phyloP scores from a whole-genome alignment of 116 monocot species.

The Iris pallida region DNA sequence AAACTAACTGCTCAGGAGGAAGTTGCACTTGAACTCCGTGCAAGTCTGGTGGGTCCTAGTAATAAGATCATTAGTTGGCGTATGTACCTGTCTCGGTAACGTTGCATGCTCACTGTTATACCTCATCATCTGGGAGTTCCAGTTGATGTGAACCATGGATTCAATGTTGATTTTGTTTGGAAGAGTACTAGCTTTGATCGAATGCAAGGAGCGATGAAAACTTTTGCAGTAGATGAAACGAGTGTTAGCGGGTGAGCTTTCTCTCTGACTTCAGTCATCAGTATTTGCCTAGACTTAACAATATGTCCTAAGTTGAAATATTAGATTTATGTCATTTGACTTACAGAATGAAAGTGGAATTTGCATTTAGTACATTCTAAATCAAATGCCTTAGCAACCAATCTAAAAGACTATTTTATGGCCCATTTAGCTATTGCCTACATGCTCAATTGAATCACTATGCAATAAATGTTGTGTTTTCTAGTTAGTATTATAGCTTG shows the following conservation, averaged over 20 bases:
- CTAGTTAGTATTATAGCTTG: no score
- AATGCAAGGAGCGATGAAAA: constrained; percentile 99
- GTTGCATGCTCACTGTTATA: constrained; percentile 7
- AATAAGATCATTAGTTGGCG: neutral
- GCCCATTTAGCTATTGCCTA: neutral
- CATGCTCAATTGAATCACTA: no score
- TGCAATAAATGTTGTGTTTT: no score
- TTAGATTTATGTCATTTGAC: no score
- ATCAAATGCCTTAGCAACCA: no score
- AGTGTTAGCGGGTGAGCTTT: constrained; percentile 95
- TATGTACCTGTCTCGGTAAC: constrained; percentile 1
- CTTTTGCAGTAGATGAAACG: constrained; percentile 99
- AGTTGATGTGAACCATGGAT: constrained; percentile 88
- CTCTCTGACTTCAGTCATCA: neutral
- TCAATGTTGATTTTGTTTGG: no score
- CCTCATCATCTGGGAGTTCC: constrained; percentile 71
- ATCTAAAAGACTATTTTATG: no score
- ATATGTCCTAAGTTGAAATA: no score
- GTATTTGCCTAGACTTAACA: no score
- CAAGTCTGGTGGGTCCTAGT: constrained; percentile 63
- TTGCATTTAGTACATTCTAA: no score
- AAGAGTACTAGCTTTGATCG: constrained; percentile 99
- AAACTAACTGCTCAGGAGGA: constrained; percentile 97
- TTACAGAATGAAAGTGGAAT: no score
- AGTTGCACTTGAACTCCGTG: no score